Conservation (phyloP, 306 rosid species). For the Gleditsia sinensis region DNA sequence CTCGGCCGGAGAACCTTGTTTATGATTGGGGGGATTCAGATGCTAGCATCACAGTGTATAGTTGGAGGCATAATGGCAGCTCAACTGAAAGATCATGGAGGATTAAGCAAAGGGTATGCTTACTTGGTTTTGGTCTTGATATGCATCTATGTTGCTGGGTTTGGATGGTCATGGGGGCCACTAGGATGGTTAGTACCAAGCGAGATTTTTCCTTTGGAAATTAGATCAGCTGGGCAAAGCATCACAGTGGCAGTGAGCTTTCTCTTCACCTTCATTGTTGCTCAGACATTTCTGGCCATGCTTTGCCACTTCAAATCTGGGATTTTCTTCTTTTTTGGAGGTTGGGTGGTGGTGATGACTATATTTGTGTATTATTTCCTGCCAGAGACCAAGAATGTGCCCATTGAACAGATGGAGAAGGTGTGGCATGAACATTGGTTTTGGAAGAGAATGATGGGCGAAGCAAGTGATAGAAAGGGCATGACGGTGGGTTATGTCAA, state of each 20-base stretch:
- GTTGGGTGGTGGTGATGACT: slow-evolving; percentile 66
- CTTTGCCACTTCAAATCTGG: slow-evolving; percentile 64
- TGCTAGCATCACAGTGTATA: slow-evolving; percentile 53
- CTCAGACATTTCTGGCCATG: slow-evolving; percentile 63
- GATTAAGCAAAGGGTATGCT: slow-evolving; percentile 47
- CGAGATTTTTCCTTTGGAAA: slow-evolving; percentile 63
- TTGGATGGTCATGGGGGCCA: slow-evolving; percentile 81
- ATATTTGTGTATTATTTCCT: slow-evolving; percentile 47
- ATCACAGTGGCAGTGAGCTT: slow-evolving; percentile 56
- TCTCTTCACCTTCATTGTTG: slow-evolving; percentile 60
- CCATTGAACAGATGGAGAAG: slow-evolving; percentile 60
- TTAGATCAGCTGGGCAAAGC: slow-evolving; percentile 70
- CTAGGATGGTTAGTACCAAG: slow-evolving; percentile 69
- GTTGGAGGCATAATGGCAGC: slow-evolving; percentile 56
- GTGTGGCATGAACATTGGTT: slow-evolving; percentile 64
- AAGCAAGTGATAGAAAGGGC: no score
- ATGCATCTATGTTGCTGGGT: slow-evolving; percentile 62
- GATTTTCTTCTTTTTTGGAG: slow-evolving; percentile 68
- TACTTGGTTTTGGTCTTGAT: slow-evolving; percentile 51
- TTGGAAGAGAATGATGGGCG: slow-evolving; percentile 61
- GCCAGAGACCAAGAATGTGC: slow-evolving; percentile 69
- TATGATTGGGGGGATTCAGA: slow-evolving; percentile 60
- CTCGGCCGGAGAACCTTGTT: slow-evolving; percentile 61
- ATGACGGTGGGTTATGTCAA: no score
- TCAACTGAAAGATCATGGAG: slow-evolving; percentile 61